Evolutionary conservation across 2,329 filamentous ascomycete species (phyloP), one percentile per base, ranked within the genome.

Genomic region (Paracorniculantispora psalliotae): DNA sequence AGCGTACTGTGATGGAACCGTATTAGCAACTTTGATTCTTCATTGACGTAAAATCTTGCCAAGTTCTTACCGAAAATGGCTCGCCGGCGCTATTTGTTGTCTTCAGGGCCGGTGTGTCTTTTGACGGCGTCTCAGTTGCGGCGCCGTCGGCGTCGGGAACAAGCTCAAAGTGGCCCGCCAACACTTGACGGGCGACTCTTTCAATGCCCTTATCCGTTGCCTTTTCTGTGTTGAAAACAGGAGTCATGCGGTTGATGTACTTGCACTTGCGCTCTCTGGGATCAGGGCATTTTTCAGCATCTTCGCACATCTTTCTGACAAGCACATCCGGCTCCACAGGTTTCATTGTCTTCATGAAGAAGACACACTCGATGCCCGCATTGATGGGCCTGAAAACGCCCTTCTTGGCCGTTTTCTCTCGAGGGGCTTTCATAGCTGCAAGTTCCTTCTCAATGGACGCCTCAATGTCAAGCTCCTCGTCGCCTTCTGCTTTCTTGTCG

Each of bases 381-480:
- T 77, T 77, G 35, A 87, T 73, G 2, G 81, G 73, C 17, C 76
- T 77, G 64, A 87, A 86, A 17, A 75, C 67, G 17, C 80, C 71
- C 58, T 77, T 77, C 59, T 77, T 75, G 26, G 70, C 72, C 56
- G 69, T 67, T 61, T 78, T 70, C 49, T 71, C 71, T n/a, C 67
- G 68, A 30, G 72, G 66, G 41, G 75, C 67, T 57, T 82, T 84
- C 65, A 92, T 81, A 2, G 76, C 79, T 28, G 80, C 81, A n/a
- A 94, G 72, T 72, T 94, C 91, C 68, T 85, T 86, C 65, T 84
- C 71, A 64, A 94, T 90, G 28, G 86, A 82, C 5, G 83, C 79
- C 68, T 92, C 90, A 65, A 94, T 91, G 65, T 91, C 88, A n/a
- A 74, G 74, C 15, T 71, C 72, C 0, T 79, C 79, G 19, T 76